Conservation (phyloP, 2,329 filamentous ascomycete species). For the Ceratocystis destructans region DNA sequence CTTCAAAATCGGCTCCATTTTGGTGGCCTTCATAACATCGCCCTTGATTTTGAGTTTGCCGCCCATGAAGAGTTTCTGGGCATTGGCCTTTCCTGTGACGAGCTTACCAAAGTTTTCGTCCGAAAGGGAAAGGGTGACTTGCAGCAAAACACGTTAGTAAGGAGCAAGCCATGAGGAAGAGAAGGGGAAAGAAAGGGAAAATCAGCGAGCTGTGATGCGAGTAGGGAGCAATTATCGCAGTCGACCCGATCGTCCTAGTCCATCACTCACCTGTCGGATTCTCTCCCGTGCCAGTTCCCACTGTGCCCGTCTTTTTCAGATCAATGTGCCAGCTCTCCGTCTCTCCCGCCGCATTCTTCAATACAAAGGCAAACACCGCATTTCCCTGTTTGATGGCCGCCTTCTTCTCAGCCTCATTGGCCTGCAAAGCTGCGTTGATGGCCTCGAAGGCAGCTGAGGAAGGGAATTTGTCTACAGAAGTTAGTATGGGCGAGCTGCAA, state of each 20-base stretch:
- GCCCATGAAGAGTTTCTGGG: conserved; percentile 93
- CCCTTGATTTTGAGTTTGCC: conserved; percentile 98
- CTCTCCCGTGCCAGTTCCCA: conserved; percentile 61
- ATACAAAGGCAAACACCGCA: conserved; percentile 76
- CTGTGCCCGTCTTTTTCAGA: conserved; percentile 75
- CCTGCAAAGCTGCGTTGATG: conserved; percentile 59
- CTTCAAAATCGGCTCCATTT: conserved; percentile 84
- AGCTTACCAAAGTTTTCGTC: conserved; percentile 80
- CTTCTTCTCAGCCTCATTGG: conserved; percentile 60
- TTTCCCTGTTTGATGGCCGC: conserved; percentile 80
- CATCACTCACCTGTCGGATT: conserved; percentile 64
- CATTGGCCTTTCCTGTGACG: conserved; percentile 76
- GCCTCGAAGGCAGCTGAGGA: conserved; percentile 82
- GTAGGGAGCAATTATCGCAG: too few relatives aligned
- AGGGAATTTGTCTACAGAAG: conserved; percentile 58
- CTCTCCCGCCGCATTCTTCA: conserved; percentile 76
- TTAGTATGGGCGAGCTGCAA: background rate
- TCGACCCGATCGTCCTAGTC: background rate
- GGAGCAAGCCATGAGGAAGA: background rate
- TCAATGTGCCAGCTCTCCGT: conserved; percentile 88
- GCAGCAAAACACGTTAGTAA: conserved; percentile 8
- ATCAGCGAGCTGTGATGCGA: background rate
- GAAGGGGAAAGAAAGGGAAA: background rate
- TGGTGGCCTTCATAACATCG: conserved; percentile 96
- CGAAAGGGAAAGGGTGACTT: conserved; percentile 73